Base-by-base conservation (phyloP, 2,329 filamentous ascomycete genomes). In the Cephalotrichum gorgonifer region DNA sequence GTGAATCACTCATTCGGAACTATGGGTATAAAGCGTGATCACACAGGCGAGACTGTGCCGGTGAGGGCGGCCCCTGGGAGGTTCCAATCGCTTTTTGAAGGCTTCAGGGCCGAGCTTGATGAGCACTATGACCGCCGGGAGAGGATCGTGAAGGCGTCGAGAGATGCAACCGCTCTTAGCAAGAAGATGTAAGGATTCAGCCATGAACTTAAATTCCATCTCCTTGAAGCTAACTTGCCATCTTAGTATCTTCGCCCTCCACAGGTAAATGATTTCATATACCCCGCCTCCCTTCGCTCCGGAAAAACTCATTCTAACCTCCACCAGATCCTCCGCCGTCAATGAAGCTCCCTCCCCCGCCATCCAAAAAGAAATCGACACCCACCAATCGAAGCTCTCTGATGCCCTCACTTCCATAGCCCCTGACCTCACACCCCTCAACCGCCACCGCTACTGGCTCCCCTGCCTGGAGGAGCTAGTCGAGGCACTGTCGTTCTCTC, bases 51-150 rank as follows among this genome's bases (percentile, higher is more conserved):
- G 51, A 57, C 59, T 60, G 66, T 53, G 48, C 28, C 31, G 31
- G 25, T 31, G 14, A 35, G 25, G n/a, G 30, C 20, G n/a, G 23
- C 47, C 62, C 63, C 28, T 63, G 66, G 44, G 25, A 59, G 65
- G 47, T 83, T 79, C 61, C 79, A 81, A 53, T 66, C 82, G 55
- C 89, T 97, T 76, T 98, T 98, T 63, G 85, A 88, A 64, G 70
- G 65, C 7, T 95, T 97, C 64, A 84, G 90, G 47, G 76, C 85
- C 59, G 90, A 96, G 67, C 74, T 98, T 26, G 93, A 98, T 61
- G 81, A 93, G 67, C 91, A 97, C 63, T 88, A 98, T 65, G 93
- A 97, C 66, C 83, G 93, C 15, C 79, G 89, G 50, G 90, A 96
- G 69, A 80, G 85, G 48, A 81, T 95, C 56, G 86, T 94, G 61